These are phyloP conservation scores for Calonectria montana DNA, from an alignment of 2,329 filamentous ascomycete species.

Conservation along the genomic window DNA sequence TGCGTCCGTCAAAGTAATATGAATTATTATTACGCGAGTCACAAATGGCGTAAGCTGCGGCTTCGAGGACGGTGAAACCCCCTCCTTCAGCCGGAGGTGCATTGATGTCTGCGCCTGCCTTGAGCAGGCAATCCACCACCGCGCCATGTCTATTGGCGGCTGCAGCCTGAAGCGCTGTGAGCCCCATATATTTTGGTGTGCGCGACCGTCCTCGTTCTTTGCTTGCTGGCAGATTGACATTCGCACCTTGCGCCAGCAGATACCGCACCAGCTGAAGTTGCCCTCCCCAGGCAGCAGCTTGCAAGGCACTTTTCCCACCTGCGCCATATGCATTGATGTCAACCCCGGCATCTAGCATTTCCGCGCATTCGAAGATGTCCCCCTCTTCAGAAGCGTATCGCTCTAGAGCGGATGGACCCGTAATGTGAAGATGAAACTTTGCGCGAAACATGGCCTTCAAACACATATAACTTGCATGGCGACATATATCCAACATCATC, in stretches of 20 bases:
- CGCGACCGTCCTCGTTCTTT: no score
- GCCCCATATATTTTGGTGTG: neutral
- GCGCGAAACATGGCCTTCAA: neutral
- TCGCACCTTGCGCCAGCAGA: neutral
- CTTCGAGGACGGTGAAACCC: neutral
- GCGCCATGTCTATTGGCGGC: neutral
- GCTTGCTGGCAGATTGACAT: neutral
- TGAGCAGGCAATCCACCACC: neutral
- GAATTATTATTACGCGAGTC: no score
- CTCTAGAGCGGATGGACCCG: neutral
- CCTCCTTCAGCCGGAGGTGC: neutral
- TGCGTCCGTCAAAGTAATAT: no score
- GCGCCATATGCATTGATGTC: neutral
- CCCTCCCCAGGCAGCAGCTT: neutral
- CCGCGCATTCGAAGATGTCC: neutral
- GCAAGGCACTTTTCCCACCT: neutral
- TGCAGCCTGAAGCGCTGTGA: neutral
- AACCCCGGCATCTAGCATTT: neutral
- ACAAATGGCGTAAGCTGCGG: no score
- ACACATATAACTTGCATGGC: no score
- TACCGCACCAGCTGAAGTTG: neutral
- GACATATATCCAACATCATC: neutral
- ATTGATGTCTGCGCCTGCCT: neutral
- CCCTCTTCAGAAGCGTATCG: neutral
- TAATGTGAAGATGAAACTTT: neutral